These are phyloP conservation scores for Trametes sp. DNA, from an alignment of 1,284 basidiomycete genomes.

Conservation along the genomic window DNA sequence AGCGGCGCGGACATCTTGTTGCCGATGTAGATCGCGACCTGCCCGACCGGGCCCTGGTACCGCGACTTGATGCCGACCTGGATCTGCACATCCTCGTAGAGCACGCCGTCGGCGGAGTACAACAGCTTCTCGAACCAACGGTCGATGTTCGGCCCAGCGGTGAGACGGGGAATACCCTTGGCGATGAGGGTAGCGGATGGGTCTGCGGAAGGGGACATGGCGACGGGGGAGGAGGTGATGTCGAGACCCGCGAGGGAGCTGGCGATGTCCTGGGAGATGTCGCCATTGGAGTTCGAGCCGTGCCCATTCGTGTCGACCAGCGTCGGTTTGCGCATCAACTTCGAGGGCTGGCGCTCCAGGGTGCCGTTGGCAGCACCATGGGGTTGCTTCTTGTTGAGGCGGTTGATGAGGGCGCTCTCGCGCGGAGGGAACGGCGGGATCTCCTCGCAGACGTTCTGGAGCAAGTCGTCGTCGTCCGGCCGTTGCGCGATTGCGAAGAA, in stretches of 20 bases:
- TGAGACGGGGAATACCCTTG: conserved; percentile 55
- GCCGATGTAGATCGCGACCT: conserved; percentile 93
- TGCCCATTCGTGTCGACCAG: conserved; percentile 38
- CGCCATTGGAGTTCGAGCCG: conserved; percentile 39
- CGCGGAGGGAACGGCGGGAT: conserved; percentile 99
- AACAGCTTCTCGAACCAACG: conserved; percentile 91
- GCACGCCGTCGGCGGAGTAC: conserved; percentile 85
- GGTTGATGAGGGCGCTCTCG: conserved; percentile 87
- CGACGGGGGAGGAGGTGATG: conserved; percentile 55
- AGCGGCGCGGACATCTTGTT: conserved; percentile 93
- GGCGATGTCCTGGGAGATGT: conserved; percentile 64
- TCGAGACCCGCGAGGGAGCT: conserved; percentile 86
- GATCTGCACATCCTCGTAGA: conserved; percentile 95
- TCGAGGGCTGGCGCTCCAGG: conserved; percentile 69
- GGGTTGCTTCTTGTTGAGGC: conserved; percentile 91
- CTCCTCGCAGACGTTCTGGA: conserved; percentile 97
- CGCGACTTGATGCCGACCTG: conserved; percentile 97
- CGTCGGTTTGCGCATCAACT: conserved; percentile 55
- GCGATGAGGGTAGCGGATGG: conserved; percentile 37
- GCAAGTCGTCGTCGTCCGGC: conserved; percentile 88
- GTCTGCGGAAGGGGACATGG: conserved; percentile 36
- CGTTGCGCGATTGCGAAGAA: conserved; percentile 87
- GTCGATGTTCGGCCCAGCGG: conserved; percentile 75
- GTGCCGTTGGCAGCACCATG: conserved; percentile 96
- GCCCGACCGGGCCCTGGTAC: conserved; percentile 92